A percentile compares a stretch with the other conserved stretches of the same genome.
Evolutionary conservation across 169 alveolate genomes (phyloP).

Genomic region (Nephromyces sp.): DNA sequence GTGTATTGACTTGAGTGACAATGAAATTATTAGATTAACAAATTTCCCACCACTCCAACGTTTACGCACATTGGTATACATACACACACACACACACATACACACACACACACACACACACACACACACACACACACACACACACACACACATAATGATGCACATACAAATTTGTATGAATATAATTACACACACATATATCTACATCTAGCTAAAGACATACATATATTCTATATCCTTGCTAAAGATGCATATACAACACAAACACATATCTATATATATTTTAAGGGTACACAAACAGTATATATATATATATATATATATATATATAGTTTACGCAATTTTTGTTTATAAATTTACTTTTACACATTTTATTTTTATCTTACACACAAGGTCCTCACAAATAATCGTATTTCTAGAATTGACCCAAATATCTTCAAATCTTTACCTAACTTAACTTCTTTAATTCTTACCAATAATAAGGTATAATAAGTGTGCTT

Average conservation of each 20-base stretch:
- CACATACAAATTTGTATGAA: neutral
- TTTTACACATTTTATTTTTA: too few species aligned
- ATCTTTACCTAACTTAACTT: conserved; percentile 62
- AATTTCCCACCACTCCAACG: conserved; percentile 67
- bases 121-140: neutral
- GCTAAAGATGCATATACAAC: neutral
- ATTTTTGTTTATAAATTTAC: neutral
- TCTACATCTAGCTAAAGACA: neutral
- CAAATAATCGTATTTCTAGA: conserved; percentile 60
- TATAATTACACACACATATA: neutral
- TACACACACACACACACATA: neutral
- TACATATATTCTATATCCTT: neutral
- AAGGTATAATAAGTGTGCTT: too few species aligned
- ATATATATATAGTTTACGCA: neutral
- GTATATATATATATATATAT: neutral
- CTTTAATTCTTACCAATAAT: conserved; percentile 75
- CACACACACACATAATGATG: neutral
- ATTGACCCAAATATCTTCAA: conserved; percentile 48
- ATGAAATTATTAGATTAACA: conserved; percentile 68
- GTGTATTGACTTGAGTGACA: conserved; percentile 75
- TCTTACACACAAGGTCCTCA: too few species aligned
- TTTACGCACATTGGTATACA: conserved; percentile 57
- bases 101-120: neutral
- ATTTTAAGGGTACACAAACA: neutral
- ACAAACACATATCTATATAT: neutral